A percentile compares a stretch with the other conserved stretches of the same genome.
These are phyloP conservation scores for Ligustrum vulgare DNA, from an alignment of 257 asterid genomes.

Conservation along the genomic window DNA sequence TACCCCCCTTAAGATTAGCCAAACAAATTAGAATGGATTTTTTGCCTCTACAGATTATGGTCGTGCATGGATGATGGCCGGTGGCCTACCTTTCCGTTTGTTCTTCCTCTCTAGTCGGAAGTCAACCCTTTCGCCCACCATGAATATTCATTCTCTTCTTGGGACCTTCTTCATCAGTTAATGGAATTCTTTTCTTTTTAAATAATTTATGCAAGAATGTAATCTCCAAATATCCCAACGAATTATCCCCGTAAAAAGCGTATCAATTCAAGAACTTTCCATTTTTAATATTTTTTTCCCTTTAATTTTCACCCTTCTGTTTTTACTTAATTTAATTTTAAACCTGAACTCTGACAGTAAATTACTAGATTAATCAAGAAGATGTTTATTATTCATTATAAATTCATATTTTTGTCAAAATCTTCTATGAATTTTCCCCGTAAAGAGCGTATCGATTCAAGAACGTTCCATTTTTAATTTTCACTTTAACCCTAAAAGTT, in stretches of 20 bases:
- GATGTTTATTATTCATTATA: background rate
- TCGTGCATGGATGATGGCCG: conserved; percentile 34
- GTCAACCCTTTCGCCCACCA: conserved; percentile 21
- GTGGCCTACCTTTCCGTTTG: conserved; percentile 27
- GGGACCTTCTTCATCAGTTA: background rate
- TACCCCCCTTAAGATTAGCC: too few relatives aligned
- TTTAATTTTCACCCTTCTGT: too few relatives aligned
- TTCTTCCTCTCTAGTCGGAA: background rate
- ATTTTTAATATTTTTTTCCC: background rate
- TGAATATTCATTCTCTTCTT: background rate
- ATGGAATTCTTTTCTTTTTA: background rate
- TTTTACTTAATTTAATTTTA: background rate
- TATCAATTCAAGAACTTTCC: background rate
- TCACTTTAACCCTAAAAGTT: background rate
- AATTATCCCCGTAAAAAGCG: background rate
- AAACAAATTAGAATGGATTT: background rate
- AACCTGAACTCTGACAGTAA: background rate
- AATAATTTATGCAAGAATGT: background rate
- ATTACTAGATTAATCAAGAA: background rate
- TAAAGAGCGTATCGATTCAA: background rate
- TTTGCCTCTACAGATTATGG: conserved; percentile 24
- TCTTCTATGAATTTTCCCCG: background rate
- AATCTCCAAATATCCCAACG: background rate
- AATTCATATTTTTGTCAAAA: background rate
- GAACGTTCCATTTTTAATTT: background rate